These are phyloP conservation scores for Azolla pinnata DNA, from an alignment of 75 land plant genomes.

Conservation along the genomic window DNA sequence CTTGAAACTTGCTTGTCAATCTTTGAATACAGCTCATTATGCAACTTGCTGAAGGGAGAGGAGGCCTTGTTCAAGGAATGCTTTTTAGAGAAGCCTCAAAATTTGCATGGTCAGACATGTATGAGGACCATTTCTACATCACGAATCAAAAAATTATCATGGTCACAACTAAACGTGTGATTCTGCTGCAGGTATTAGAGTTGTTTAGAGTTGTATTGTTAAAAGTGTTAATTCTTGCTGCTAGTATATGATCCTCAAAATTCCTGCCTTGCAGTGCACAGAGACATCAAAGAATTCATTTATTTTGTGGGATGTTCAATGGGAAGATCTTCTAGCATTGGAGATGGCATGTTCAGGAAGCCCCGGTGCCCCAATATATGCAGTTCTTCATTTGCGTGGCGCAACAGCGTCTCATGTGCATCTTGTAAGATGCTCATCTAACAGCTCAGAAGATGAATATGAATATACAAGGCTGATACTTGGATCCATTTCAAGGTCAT, in stretches of 20 bases:
- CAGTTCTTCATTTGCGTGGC: conserved; percentile 65
- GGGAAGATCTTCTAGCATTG: conserved; percentile 73
- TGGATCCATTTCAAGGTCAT: conserved; percentile 41
- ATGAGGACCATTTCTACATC: conserved; percentile 85
- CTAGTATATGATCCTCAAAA: background rate
- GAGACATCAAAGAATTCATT: conserved; percentile 37
- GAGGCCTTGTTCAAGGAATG: conserved; percentile 63
- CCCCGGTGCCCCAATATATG: conserved; percentile 33
- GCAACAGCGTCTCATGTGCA: conserved; percentile 48
- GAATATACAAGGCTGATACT: conserved; percentile 60
- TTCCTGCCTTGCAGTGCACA: background rate
- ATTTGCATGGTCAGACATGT: conserved; percentile 88
- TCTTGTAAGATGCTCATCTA: conserved; percentile 44
- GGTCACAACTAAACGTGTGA: conserved; percentile 67
- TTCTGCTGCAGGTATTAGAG: conserved; percentile 66
- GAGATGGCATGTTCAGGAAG: conserved; percentile 70
- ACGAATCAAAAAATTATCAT: conserved; percentile 51
- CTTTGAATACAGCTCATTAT: conserved; percentile 81
- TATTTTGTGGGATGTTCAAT: conserved; percentile 89
- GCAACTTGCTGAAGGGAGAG: conserved; percentile 77
- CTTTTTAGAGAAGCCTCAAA: conserved; percentile 88
- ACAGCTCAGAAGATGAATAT: conserved; percentile 30
- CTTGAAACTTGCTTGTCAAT: no score
- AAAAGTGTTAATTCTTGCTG: background rate
- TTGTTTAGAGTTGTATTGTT: background rate